These are phyloP conservation scores for Kwoniella dejecticola DNA, from an alignment of 768 basidiomycete species.

Conservation along the genomic window DNA sequence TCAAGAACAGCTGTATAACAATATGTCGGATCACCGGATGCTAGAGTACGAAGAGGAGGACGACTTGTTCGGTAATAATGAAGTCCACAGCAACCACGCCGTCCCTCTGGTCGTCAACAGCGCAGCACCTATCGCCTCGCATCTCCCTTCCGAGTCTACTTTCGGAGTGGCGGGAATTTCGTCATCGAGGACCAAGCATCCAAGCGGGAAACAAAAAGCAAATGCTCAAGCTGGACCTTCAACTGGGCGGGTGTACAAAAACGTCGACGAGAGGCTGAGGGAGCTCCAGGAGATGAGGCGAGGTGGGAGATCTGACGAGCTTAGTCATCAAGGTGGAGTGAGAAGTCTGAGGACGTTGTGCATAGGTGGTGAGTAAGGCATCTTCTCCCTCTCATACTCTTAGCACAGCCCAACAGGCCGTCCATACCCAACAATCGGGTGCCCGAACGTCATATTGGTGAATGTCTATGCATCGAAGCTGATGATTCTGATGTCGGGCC, in stretches of 20 bases:
- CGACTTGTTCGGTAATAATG: slow-evolving; percentile 35
- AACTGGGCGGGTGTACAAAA: slow-evolving; percentile 12
- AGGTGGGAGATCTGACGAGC: slow-evolving; percentile 4
- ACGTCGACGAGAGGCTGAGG: slow-evolving; percentile 12
- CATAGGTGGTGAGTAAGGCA: slow-evolving; percentile 27
- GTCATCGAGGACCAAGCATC: too few species aligned
- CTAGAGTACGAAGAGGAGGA: slow-evolving; percentile 45
- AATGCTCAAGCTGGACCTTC: slow-evolving; percentile 5
- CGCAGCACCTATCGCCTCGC: background rate
- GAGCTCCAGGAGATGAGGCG: slow-evolving; percentile 20
- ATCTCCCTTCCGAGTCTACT: slow-evolving; percentile 3
- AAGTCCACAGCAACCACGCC: background rate
- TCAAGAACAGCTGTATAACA: background rate
- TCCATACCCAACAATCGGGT: too few species aligned
- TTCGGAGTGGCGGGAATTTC: background rate
- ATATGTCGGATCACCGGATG: background rate
- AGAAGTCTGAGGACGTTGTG: slow-evolving; percentile 31
- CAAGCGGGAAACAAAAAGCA: too few species aligned
- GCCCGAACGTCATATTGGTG: too few species aligned
- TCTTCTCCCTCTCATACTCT: too few species aligned
- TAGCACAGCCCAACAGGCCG: too few species aligned
- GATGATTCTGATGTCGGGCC: background rate
- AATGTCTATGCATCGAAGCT: too few species aligned
- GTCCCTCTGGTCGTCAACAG: background rate
- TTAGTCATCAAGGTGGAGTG: slow-evolving; percentile 5